Evolutionary conservation across 2,329 filamentous ascomycete species (phyloP), one percentile per base, ranked within the genome.

Genomic region (Exophiala calicioides): DNA sequence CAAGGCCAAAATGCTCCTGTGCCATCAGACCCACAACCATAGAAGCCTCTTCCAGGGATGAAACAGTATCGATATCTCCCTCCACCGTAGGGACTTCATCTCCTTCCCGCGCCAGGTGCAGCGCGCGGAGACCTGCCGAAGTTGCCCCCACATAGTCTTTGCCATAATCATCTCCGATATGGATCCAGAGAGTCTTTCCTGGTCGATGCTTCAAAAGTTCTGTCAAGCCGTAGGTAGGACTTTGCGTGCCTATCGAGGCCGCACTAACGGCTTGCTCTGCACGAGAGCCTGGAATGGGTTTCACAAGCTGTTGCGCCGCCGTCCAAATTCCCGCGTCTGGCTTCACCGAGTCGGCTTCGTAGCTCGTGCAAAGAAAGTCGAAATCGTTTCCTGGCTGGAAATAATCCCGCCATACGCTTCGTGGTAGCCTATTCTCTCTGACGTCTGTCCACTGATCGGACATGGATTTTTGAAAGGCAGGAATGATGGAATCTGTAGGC

Each of bases 331-430:
- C 39, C 4, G 53, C 58, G 50, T 63, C 54, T 3, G 71, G 71
- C 43, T 74, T 74, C 55, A 71, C 70, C n/a, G 63, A 58, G 5
- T 65, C 69, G 3, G 69, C 70, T 40, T 72, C 68, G 52, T 73
- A 74, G 54, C 71, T 74, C 7, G 70, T 74, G 19, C 72, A 63
- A 0, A 74, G 57, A 36, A 74, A 62, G 44, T 74, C 67, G 29
- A 74, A 45, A 59, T 74, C 70, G 23, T 62, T 57, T 2, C 38
- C 23, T 9, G 32, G 19, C 18, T 47, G 38, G 31, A 43, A 57
- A 31, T 38, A 47, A 19, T 44, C 32, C 24, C 24, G 7, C 24
- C 24, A 7, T 27, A n/a, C 24, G 24, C n/a, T n/a, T n/a, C n/a
- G n/a, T n/a, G n/a, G n/a, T n/a, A n/a, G n/a, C n/a, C n/a, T n/a